Base-by-base conservation (phyloP, 345 rosid species). In the Draba incana region DNA sequence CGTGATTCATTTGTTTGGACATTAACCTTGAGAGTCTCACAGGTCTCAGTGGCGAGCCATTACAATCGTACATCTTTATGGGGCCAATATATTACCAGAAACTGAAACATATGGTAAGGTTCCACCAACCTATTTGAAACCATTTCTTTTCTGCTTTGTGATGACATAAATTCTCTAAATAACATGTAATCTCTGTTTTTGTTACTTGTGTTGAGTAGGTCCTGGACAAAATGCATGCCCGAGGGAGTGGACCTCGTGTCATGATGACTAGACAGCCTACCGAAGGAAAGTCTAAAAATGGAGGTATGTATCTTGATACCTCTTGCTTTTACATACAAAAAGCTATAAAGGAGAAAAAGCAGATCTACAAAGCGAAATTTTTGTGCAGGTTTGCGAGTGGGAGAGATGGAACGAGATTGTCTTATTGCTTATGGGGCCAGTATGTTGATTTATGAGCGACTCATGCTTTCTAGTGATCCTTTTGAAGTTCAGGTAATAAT, bases 21-120 rank as follows among this genome's bases (percentile, higher is more conserved):
- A 20, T 20, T 20, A 62, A 33, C 27, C 66, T 81, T 57, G 48
- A 46, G 57, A 58, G 62, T 78, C 77, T 38, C 66, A 45, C 84
- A 93, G 95, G 98, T 67, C 83, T 93, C 73, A 85, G 92, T 23
- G 98, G 97, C 27, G 77, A 82, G 71, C 97, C 98, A 35, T 77
- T 93, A 59, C 87, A 93, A 69, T 81, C 97, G 5, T 93, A 88
- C 77, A 86, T 93, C 56, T 93, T 93, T 79, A 93, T 91, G 96
- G 98, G 97, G 35, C 97, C 98, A 45, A 87, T 93, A 73, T 93
- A 93, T 85, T 90, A 93, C 86, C 98, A 93, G 82, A 93, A 90
- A 81, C 46, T 93, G 66, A 93, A 93, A 77, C 98, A 93, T 61
- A 93, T 90, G 98, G 98, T 90, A 33, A 81, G 85, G 64, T 80